Evolutionary conservation across 176 grass and related monocot genomes (phyloP), one percentile per base, ranked within the genome.

Genomic region (Metroxylon sagu): DNA sequence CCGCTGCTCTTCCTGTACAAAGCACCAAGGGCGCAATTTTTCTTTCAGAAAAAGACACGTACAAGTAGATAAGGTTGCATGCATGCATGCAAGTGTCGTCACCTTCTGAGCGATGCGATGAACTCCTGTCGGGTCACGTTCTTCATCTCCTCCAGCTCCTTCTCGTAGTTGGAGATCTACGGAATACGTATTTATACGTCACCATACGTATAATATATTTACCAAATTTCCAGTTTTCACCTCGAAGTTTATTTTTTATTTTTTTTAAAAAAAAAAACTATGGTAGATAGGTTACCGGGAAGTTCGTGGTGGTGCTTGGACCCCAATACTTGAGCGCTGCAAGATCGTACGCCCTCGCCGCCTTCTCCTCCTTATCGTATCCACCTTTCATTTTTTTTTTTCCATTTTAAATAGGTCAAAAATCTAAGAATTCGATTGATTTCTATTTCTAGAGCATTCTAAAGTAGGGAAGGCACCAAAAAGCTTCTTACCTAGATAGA

Each of bases 321-420:
- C 91, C 91, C 91, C 91, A 96, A 53, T 96, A 96, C 49, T 96
- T 96, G 63, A 96, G 52, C 3, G 91, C 91, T 18, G 91, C 91
- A 2, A 96, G 83, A 76, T 96, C 91, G 65, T 96, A 96, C 0
- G 91, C 91, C 65, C 91, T 90, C 0, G 91, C 91, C 0, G 91
- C 91, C 78, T 90, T 96, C 64, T 96, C 86, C 65, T 96, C 86
- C 39, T 90, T 96, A 16, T 82, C 86, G 25, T 96, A 96, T 15
- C 91, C 91, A 54, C 91, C 91, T 96, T 23, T 1, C 21, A 64
- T 56, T 64, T 35, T 35, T 35, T 31, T 1, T 35, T 7, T 7
- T 7, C 31, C 6, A 10, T 35, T 35, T 35, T 35, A 35, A 10
- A 6, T 35, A 10, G 2, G 6, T 8, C 1, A 35, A 35, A 31